Conservation (phyloP, 108 stramenopile species). For the Cyclotella atomus region DNA sequence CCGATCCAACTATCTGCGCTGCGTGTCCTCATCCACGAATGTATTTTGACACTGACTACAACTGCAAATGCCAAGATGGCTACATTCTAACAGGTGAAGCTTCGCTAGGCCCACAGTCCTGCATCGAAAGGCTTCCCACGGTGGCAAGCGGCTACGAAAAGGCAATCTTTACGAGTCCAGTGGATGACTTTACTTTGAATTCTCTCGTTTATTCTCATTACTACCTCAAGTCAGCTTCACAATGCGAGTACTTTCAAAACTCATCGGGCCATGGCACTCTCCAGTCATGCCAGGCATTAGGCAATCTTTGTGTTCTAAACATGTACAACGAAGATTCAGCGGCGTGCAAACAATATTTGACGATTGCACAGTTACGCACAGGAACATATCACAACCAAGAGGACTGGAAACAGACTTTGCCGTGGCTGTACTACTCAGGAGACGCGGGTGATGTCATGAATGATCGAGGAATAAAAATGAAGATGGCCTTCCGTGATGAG, state of each 20-base stretch:
- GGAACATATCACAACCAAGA: conserved; percentile 25
- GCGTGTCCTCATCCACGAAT: conserved; percentile 72
- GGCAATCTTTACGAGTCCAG: conserved; percentile 34
- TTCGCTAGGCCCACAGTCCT: conserved; percentile 52
- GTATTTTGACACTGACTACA: conserved; percentile 50
- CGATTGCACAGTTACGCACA: conserved; percentile 26
- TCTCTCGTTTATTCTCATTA: conserved; percentile 61
- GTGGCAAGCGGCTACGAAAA: conserved; percentile 21
- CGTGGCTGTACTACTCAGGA: conserved; percentile 72
- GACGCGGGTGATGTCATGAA: conserved; percentile 37
- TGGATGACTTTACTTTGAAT: conserved; percentile 16
- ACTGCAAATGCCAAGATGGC: conserved; percentile 56
- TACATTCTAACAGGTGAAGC: conserved; percentile 51
- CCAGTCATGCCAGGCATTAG: conserved; percentile 61
- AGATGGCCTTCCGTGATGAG: conserved; percentile 39
- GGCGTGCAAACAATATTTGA: conserved; percentile 54
- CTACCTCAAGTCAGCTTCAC: conserved; percentile 47
- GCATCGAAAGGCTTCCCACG: conserved; percentile 33
- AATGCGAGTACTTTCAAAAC: conserved; percentile 56
- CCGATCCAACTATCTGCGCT: conserved; percentile 47
- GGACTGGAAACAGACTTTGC: conserved; percentile 61
- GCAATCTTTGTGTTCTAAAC: conserved; percentile 75
- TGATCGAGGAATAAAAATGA: conserved; percentile 61
- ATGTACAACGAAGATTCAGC: conserved; percentile 55
- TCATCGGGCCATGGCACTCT: conserved; percentile 3